Evolutionary conservation across 768 basidiomycete species (phyloP).

Genomic region (Boletus bicolor): DNA sequence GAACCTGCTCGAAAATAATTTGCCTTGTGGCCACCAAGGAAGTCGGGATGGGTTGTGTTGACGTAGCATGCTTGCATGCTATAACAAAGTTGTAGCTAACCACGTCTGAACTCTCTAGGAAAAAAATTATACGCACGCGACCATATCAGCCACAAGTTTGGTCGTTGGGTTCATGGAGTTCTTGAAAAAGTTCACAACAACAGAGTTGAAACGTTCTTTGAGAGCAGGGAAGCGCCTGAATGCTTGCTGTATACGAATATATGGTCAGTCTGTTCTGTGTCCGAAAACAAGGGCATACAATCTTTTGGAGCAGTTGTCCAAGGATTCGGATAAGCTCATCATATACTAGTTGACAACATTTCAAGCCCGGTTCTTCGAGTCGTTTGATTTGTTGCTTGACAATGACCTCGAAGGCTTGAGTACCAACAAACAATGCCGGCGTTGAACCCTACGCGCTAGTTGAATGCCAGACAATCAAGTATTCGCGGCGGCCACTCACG

Average conservation of each 20-base stretch:
- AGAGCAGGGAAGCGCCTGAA: slow-evolving; percentile 98
- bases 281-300: slow-evolving; percentile 50
- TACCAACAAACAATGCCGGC: slow-evolving; percentile 94
- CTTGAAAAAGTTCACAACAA: slow-evolving; percentile 98
- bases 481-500: slow-evolving; percentile 44
- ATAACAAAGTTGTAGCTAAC: neutral
- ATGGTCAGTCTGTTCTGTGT: neutral
- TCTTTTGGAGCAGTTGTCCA: slow-evolving; percentile 83
- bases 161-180: slow-evolving; percentile 89
- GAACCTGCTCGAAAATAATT: slow-evolving; percentile 3
- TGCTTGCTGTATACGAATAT: slow-evolving; percentile 59
- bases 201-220: slow-evolving; percentile 91
- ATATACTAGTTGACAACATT: slow-evolving; percentile 94
- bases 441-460: slow-evolving; percentile 71
- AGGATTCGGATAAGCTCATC: slow-evolving; percentile 97
- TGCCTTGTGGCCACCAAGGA: slow-evolving; percentile 92
- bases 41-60: slow-evolving; percentile 99
- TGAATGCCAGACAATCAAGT: neutral
- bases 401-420: slow-evolving; percentile 96
- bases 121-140: slow-evolving; percentile 56
- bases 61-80: slow-evolving; percentile 99
- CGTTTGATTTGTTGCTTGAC: slow-evolving; percentile 99
- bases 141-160: slow-evolving; percentile 91
- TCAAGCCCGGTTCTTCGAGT: slow-evolving; percentile 88
- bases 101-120: neutral